Evolutionary conservation across 2,329 filamentous ascomycete genomes (phyloP), one percentile per base, ranked within the genome.

Genomic region (Trichoderma lentiforme): DNA sequence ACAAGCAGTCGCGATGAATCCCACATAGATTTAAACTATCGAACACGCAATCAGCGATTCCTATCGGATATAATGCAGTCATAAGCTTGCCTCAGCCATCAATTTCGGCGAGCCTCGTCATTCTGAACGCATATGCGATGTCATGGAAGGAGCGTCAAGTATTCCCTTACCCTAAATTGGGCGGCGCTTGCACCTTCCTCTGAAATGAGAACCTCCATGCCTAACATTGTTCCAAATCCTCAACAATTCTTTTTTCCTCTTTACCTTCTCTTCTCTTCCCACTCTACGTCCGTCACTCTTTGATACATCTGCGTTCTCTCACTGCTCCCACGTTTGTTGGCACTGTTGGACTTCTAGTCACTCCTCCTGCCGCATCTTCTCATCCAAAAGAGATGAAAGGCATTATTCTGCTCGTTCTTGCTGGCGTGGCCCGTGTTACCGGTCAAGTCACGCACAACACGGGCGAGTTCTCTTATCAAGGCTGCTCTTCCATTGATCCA

Each of bases 401-500:
- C 36, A 64, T 73, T 47, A 56, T 79, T 14, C 24, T 78, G 24
- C 66, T 80, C 61, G 73, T 69, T 71, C 12, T 74, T 4, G 70
- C 77, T 56, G 77, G 76, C 73, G 61, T 75, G 47, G 74, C 65
- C 73, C 76, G 47, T 36, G 71, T 66, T 71, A 66, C 74, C 74
- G 76, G 62, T 39, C 73, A 70, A 70, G 71, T 15, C 71, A 76
- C 63, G 24, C 74, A 77, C 66, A 71, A 58, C 43, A 74, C 75
- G 12, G 73, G 75, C 30, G 72, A 76, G 1, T 80, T 77, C 58
- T 71, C 74, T 7, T 79, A 79, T 60, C 73, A 74, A 6, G 79
- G 78, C 58, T 80, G 79, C 62, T 76, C 77, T 21, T 71, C 70
- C n/a, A 71, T 80, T 60, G 76, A 80, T 28, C 28, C 77, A 32